phyloP scores from a whole-genome alignment of 163 green algal genomes.

The Trebouxia gelatinosa region DNA sequence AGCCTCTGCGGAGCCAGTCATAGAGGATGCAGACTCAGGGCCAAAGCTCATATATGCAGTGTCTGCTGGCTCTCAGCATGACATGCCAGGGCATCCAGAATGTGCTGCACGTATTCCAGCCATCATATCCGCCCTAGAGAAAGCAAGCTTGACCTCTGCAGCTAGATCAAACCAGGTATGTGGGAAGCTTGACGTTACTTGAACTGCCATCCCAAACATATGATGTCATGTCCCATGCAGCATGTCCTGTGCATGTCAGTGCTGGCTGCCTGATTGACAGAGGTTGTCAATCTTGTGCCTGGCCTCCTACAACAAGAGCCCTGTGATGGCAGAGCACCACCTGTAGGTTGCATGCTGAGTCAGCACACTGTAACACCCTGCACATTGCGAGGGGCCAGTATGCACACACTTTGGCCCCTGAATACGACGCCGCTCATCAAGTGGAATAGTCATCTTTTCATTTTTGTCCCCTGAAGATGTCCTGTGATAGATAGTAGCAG shows the following conservation, averaged over 20 bases:
- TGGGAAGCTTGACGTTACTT: background rate
- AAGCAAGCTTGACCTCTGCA: slow-evolving; percentile 29
- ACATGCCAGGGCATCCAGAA: slow-evolving; percentile 47
- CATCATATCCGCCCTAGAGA: slow-evolving; percentile 45
- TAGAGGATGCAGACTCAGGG: too few species aligned
- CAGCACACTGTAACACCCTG: background rate
- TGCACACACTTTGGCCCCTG: background rate
- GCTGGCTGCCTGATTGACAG: background rate
- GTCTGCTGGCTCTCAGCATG: slow-evolving; percentile 23
- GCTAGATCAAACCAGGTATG: slow-evolving; percentile 32
- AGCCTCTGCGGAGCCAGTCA: too few species aligned
- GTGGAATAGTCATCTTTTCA: background rate
- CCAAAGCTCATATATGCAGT: slow-evolving; percentile 29
- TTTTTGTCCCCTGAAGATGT: background rate
- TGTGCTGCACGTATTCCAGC: slow-evolving; percentile 48
- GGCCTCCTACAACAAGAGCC: background rate
- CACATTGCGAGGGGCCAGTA: background rate
- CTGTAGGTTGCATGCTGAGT: background rate
- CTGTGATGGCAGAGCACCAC: background rate
- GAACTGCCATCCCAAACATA: background rate
- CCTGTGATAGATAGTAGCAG: background rate
- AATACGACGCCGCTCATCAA: background rate
- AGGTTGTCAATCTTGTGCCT: background rate
- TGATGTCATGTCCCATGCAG: background rate
- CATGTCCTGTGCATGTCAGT: background rate